Base-by-base conservation (phyloP, 2,329 filamentous ascomycete species). In the Hansfordia pulvinata region DNA sequence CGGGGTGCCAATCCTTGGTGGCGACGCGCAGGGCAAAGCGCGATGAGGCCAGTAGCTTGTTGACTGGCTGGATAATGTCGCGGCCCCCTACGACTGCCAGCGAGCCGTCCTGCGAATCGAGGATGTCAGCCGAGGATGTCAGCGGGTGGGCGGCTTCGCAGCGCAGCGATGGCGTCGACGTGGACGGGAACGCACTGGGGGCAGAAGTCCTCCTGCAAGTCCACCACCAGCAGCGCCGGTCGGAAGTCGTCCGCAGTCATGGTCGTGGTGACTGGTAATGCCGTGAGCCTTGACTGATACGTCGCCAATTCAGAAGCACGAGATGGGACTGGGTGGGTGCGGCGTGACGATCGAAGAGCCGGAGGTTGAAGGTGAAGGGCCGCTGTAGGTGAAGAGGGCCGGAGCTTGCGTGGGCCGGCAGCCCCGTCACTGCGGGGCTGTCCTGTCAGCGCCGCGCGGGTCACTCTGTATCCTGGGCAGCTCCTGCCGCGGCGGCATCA, bases 181-280 rank as follows among this genome's bases (percentile, higher is more conserved):
- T 14, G 16, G 28, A 28, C 3, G 20, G 20, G 19, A 20, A 57
- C 76, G 57, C 56, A 90, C 84, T 9, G 86, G 85, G 82, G 81
- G 51, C 84, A 93, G 52, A 94, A 96, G 58, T 96, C 88, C 52
- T 94, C 79, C 54, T 96, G 90, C 45, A 93, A 65, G 52, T 94
- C 86, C 28, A 93, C 77, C 8, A 93, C 66, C 25, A 93, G 53
- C 14, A 73, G 53, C 3, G 67, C 67, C 4, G 68, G 62, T 26
- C 44, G 55, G 33, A 65, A 66, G 4, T 33, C 26, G 28, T 29
- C 34, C 5, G 33, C 20, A 44, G 49, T 49, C 20, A 17, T 20
- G 23, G n/a, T n/a, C n/a, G n/a, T n/a, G n/a, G n/a, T n/a, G n/a
- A n/a, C n/a, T n/a, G n/a, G n/a, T n/a, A n/a, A n/a, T n/a, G n/a